Evolutionary conservation across 176 grass and related monocot species (phyloP).

Genomic region (Alloteropsis semialata): DNA sequence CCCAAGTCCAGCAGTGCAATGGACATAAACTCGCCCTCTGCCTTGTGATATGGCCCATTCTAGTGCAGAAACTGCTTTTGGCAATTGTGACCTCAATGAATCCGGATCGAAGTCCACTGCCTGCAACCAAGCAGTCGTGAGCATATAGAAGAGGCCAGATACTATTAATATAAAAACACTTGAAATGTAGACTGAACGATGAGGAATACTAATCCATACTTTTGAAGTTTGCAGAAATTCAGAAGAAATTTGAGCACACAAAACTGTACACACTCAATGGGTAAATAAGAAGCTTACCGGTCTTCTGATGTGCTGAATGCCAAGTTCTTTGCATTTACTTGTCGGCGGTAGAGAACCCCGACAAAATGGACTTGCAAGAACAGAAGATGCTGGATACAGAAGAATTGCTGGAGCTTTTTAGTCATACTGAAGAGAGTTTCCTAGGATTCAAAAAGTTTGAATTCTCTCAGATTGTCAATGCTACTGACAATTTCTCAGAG

Average conservation of each 20-base stretch:
- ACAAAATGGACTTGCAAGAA: slow-evolving; percentile 5
- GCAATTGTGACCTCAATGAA: slow-evolving; percentile 67
- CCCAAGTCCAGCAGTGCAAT: slow-evolving; percentile 86
- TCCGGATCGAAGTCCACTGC: slow-evolving; percentile 77
- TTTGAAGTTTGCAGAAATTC: not conserved
- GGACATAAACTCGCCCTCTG: slow-evolving; percentile 70
- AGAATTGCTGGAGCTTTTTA: slow-evolving; percentile 20
- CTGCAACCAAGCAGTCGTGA: slow-evolving; percentile 29
- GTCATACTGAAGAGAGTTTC: slow-evolving; percentile 14
- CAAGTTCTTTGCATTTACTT: slow-evolving; percentile 66
- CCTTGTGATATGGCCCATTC: slow-evolving; percentile 77
- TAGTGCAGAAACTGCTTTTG: slow-evolving; percentile 69
- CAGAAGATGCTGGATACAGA: slow-evolving; percentile 9
- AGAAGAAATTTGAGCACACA: not conserved
- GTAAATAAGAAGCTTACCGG: slow-evolving; percentile 51
- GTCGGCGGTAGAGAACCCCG: too few species aligned
- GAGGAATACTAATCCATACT: too few species aligned
- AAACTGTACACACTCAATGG: too few species aligned
- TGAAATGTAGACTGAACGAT: not conserved
- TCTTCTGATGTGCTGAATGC: slow-evolving; percentile 66
- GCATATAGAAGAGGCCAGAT: not conserved
- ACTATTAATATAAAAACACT: not conserved
- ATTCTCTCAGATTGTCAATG: not conserved
- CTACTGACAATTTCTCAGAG: slow-evolving; percentile 19
- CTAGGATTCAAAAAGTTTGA: slow-evolving; percentile 28